Evolutionary conservation across 768 basidiomycete species (phyloP), one percentile per base, ranked within the genome.

Genomic region (Guyanaporus albipodus): DNA sequence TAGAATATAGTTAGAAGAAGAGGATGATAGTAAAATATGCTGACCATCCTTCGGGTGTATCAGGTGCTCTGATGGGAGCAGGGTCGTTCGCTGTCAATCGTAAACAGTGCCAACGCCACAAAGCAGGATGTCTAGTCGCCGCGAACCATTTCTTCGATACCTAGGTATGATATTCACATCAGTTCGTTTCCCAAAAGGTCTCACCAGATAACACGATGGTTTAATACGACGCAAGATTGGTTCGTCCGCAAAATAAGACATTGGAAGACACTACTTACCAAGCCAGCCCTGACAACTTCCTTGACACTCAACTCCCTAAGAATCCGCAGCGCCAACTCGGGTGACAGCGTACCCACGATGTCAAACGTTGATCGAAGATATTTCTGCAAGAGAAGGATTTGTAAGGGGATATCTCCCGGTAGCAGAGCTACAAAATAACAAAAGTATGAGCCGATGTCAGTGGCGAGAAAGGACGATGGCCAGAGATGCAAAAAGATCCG

Each of bases 351-450:
- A 7, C 86, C 85, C 24, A 94, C 70, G 39, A 95, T 74, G 59
- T 95, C 92, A 57, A 88, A 88, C 6, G 88, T 86, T 11, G 86
- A 86, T 55, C 76, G 80, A 28, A 79, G 77, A 55, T 95, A 93
- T 64, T 91, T 90, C 64, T 92, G 80, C 15, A 95, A 77, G 3
- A 90, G 78, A 1, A 86, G 74, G 35, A 94, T 90, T 62, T 92
- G 91, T 6, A 88, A 73, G 10, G 79, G 80, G 26, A 93, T 87
- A 56, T 93, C 91, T 26, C 89, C 88, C 0, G 91, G 91, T 52
- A 89, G 73, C 65, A 85, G 81, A 10, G 85, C 87, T 87, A 50
- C 22, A 46, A 26, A 17, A 26, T 5, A 46, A 40, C 36, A 44
- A 39, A 22, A 47, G 49, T 38, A 42, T 32, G 42, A 43, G 46